phyloP scores from a whole-genome alignment of 2,329 filamentous ascomycete species.

The Byssothecium circinans region DNA sequence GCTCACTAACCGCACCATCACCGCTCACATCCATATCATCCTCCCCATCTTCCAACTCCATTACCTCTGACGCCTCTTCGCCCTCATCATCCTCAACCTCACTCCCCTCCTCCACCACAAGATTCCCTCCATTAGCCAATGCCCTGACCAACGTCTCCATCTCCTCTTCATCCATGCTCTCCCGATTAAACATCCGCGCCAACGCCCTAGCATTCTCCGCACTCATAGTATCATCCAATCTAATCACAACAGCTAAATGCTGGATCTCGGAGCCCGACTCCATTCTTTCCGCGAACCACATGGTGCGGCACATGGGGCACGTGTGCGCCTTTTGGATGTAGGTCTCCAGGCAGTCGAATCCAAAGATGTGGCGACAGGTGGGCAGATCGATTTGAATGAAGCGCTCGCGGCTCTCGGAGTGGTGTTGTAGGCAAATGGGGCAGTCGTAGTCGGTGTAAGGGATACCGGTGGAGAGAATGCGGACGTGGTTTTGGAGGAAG shows the following conservation, averaged over 20 bases:
- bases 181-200: not conserved
- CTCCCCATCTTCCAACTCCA: not conserved
- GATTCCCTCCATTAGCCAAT: not conserved
- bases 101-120: not conserved
- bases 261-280: not conserved
- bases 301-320: not conserved
- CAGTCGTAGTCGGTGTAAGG: not conserved
- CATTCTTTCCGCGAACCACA: not conserved
- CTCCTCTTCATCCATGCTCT: not conserved
- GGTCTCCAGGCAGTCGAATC: not conserved
- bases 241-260: not conserved
- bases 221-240: not conserved
- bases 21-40: not conserved
- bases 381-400: not conserved
- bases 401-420: constrained; percentile 1
- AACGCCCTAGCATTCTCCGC: not conserved
- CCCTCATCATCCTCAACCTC: not conserved
- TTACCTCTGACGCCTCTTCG: not conserved
- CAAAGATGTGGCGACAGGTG: not conserved
- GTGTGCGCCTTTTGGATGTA: not conserved
- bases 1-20: not conserved
- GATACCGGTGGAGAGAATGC: not conserved
- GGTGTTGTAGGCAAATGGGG: constrained; percentile 2
- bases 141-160: not conserved
- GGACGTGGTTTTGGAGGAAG: constrained; percentile 3